These are phyloP conservation scores for Ustilago nuda DNA, from an alignment of 1,284 basidiomycete species.

Conservation along the genomic window DNA sequence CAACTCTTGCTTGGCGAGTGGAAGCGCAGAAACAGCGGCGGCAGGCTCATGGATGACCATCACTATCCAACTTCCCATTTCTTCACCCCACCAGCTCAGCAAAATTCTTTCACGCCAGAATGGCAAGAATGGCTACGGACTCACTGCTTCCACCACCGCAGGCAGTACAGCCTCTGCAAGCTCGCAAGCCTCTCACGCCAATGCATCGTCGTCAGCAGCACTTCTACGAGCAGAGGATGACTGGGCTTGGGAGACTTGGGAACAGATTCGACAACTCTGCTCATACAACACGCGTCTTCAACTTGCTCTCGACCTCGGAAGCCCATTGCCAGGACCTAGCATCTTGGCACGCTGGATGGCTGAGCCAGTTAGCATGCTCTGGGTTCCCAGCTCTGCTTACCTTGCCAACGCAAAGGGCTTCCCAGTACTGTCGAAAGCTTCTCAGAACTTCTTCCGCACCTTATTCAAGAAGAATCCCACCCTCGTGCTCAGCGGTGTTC, in stretches of 20 bases:
- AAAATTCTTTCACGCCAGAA: conserved; percentile 55
- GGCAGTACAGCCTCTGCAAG: conserved; percentile 40
- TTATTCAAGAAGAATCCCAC: conserved; percentile 53
- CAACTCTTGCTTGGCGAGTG: conserved; percentile 52
- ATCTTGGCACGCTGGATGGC: conserved; percentile 89
- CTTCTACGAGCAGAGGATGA: conserved; percentile 76
- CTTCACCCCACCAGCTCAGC: conserved; percentile 53
- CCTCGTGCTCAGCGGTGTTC: conserved; percentile 55
- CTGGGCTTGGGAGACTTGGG: conserved; percentile 93
- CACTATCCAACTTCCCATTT: conserved; percentile 64
- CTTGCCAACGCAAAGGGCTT: conserved; percentile 97
- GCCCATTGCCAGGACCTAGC: conserved; percentile 74
- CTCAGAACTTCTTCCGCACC: conserved; percentile 57
- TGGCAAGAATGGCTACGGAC: conserved; percentile 22
- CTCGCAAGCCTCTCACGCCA: conserved; percentile 39
- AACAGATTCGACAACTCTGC: conserved; percentile 87
- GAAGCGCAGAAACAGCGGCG: conserved; percentile 56
- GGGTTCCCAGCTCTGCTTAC: conserved; percentile 88
- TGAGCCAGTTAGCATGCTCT: conserved; percentile 87
- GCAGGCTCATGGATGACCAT: conserved; percentile 59
- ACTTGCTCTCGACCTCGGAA: conserved; percentile 86
- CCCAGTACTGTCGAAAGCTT: conserved; percentile 87
- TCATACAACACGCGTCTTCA: conserved; percentile 82
- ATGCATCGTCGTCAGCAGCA: conserved; percentile 70
- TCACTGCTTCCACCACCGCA: conserved; percentile 41